Percentiles rank a stretch among this genome's conserved stretches.
Conservation (phyloP, 345 rosid genomes). For the Gossypium sturtianum region DNA sequence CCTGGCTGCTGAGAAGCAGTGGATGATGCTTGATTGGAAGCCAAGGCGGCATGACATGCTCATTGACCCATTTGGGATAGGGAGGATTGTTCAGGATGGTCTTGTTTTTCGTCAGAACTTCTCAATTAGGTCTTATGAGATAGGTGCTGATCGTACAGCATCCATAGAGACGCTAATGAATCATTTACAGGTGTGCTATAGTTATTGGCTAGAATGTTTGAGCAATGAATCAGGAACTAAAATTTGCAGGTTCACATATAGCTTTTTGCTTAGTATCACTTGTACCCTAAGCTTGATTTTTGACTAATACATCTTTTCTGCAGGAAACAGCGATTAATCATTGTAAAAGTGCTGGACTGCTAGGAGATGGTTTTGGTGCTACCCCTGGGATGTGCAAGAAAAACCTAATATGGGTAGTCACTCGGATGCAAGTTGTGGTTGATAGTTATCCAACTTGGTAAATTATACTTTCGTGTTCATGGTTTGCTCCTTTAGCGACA, state of each 20-base stretch:
- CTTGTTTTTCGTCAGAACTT: constrained; percentile 79
- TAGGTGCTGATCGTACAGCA: constrained; percentile 96
- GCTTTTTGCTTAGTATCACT: no score
- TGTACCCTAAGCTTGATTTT: neutral
- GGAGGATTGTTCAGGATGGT: constrained; percentile 90
- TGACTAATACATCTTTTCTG: constrained; percentile 9
- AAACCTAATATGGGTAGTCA: constrained; percentile 93
- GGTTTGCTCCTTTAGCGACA: neutral
- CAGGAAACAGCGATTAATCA: constrained; percentile 99
- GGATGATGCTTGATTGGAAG: constrained; percentile 99
- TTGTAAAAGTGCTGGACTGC: constrained; percentile 77
- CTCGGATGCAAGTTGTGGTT: constrained; percentile 87
- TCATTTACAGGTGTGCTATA: constrained; percentile 70
- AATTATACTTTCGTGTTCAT: constrained; percentile 17
- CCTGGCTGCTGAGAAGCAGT: constrained; percentile 98
- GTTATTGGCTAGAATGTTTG: neutral
- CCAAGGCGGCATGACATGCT: constrained; percentile 82
- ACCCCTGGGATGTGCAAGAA: constrained; percentile 93
- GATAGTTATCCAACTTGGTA: constrained; percentile 97
- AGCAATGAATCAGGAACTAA: neutral
- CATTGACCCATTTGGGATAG: constrained; percentile 74
- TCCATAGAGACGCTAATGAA: constrained; percentile 97
- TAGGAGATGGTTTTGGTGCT: constrained; percentile 91
- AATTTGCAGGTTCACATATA: neutral
- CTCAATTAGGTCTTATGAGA: constrained; percentile 92